Evolutionary conservation across 169 alveolate genomes (phyloP).

Genomic region (Cryptosporidium canis): DNA sequence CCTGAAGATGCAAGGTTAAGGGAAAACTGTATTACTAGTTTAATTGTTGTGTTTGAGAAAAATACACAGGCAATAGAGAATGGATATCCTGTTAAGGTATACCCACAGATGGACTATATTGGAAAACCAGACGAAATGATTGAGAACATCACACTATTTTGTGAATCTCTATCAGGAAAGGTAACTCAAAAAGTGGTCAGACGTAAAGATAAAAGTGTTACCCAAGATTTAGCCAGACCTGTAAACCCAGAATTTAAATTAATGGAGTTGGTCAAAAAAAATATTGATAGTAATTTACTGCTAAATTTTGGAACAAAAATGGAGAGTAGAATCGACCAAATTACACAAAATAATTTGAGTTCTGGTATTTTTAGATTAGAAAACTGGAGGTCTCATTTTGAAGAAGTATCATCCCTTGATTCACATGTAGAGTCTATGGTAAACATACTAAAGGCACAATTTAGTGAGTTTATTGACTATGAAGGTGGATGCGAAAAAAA

Average conservation of each 20-base stretch:
- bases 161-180: slow-evolving; percentile 7
- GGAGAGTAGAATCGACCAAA: slow-evolving; percentile 1
- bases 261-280: not conserved
- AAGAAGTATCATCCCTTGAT: slow-evolving; percentile 15
- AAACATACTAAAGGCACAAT: slow-evolving; percentile 17
- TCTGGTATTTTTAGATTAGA: slow-evolving; percentile 21
- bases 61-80: slow-evolving; percentile 46
- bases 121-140: slow-evolving; percentile 9
- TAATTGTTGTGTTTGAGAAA: slow-evolving; percentile 27
- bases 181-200: not conserved
- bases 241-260: slow-evolving; percentile 6
- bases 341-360: not conserved
- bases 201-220: not conserved
- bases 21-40: slow-evolving; percentile 46
- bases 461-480: slow-evolving; percentile 13
- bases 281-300: not conserved
- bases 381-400: slow-evolving; percentile 36
- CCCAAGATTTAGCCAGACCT: not conserved
- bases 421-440: slow-evolving; percentile 6
- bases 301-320: not conserved
- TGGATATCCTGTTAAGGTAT: slow-evolving; percentile 44
- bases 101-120: slow-evolving; percentile 44
- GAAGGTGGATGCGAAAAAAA: slow-evolving; percentile 17
- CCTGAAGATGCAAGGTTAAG: slow-evolving; percentile 55
- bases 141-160: slow-evolving; percentile 30